These are phyloP conservation scores for Pseudozyma pruni DNA, from an alignment of 1,284 basidiomycete genomes.

Conservation along the genomic window DNA sequence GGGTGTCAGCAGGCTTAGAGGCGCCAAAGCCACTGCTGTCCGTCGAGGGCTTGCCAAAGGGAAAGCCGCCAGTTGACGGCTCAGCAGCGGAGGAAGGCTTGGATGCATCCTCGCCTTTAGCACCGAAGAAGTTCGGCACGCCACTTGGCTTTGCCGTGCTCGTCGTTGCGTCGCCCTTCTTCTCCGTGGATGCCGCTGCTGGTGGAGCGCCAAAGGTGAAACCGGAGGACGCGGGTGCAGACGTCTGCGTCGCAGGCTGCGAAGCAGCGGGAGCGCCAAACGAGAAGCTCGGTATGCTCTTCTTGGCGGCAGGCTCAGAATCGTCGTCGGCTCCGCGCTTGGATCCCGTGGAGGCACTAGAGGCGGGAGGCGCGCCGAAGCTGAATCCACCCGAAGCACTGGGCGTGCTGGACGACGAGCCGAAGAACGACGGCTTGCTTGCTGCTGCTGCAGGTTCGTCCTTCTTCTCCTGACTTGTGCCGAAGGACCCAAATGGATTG, in stretches of 20 bases:
- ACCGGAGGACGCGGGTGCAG: constrained; percentile 3
- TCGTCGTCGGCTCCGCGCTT: constrained; percentile 35
- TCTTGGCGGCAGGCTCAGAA: constrained; percentile 33
- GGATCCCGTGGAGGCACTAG: constrained; percentile 7
- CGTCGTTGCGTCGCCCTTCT: constrained; percentile 27
- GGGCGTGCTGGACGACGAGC: constrained; percentile 12
- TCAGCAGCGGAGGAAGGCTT: constrained; percentile 16
- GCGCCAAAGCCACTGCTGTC: constrained; percentile 14
- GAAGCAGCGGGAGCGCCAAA: constrained; percentile 34
- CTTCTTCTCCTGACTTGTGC: constrained; percentile 20
- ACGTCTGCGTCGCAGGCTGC: constrained; percentile 2
- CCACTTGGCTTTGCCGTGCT: constrained; percentile 14
- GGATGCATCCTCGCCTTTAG: constrained; percentile 23
- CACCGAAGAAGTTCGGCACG: constrained; percentile 46
- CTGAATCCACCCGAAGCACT: constrained; percentile 32
- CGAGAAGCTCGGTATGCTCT: constrained; percentile 45
- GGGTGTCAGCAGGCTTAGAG: constrained; percentile 7
- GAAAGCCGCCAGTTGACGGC: constrained; percentile 26
- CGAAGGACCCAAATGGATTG: constrained; percentile 13
- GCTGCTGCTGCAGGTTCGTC: constrained; percentile 1
- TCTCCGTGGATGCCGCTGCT: constrained; percentile 7
- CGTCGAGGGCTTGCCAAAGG: constrained; percentile 38
- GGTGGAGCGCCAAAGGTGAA: constrained; percentile 35
- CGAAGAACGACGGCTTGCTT: constrained; percentile 39
- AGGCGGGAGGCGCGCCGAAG: constrained; percentile 38